Evolutionary conservation across 305 asterid genomes (phyloP).

Genomic region (Rubia peregrina): DNA sequence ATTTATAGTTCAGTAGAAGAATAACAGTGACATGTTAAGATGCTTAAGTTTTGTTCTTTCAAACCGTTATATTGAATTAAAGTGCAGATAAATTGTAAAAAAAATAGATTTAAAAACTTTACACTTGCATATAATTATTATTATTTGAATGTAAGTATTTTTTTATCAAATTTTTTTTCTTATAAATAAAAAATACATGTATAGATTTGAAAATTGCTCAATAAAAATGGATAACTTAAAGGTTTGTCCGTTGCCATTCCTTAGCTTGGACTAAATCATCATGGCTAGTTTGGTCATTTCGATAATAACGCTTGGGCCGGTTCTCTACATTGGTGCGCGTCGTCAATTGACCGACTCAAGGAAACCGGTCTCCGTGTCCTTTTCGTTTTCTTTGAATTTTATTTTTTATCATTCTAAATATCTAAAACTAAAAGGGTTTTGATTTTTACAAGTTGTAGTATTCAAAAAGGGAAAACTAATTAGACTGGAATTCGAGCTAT

Average conservation of each 20-base stretch:
- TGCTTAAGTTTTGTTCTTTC: no score
- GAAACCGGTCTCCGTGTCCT: slow-evolving; percentile 7
- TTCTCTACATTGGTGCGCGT: slow-evolving; percentile 20
- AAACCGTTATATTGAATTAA: no score
- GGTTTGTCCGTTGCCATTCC: background rate
- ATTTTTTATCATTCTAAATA: background rate
- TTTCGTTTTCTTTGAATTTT: background rate
- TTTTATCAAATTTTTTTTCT: no score
- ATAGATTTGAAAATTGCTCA: background rate
- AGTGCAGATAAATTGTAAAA: no score
- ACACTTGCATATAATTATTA: no score
- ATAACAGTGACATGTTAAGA: no score
- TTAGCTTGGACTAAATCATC: background rate
- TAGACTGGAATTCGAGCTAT: background rate
- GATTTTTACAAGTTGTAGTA: background rate
- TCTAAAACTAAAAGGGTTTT: background rate
- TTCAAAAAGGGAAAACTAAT: background rate
- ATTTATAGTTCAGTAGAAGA: no score
- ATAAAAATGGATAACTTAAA: background rate
- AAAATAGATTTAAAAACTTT: no score
- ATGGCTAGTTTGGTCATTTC: slow-evolving; percentile 5
- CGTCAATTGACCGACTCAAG: slow-evolving; percentile 51
- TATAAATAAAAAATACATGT: no score
- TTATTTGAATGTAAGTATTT: no score
- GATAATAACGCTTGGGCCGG: background rate